Base-by-base conservation (phyloP, 1,284 basidiomycete species). In the Porodaedalea pini region DNA sequence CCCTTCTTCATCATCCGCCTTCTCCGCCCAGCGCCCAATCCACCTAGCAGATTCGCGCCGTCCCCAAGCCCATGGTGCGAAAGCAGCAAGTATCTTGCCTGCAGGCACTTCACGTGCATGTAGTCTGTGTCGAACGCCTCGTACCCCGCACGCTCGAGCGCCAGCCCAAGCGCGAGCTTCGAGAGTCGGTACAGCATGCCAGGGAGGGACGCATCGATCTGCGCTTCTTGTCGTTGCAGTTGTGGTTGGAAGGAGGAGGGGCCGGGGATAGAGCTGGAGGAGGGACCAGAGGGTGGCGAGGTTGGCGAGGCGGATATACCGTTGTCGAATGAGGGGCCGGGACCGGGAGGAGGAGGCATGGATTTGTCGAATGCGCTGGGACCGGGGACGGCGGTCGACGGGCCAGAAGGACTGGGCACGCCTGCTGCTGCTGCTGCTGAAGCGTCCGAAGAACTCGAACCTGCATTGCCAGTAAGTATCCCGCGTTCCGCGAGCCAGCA, bases 41-140 rank as follows among this genome's bases (percentile, higher is more conserved):
- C 64, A 40, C 69, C 67, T 5, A 72, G 57, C 1, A 73, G 53
- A 6, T 63, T 63, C 57, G 77, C 75, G 41, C 69, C 69, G 21
- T 78, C 71, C 57, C 75, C 73, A 57, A 73, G 71, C 62, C 70
- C 74, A 40, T 78, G 76, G 59, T 79, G 51, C 6, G 57, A 76
- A 62, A 79, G 77, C 54, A 83, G 68, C 61, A 80, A 68, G 62
- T 75, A 85, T 55, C 80, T 67, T 53, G 82, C 73, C 61, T 83
- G 80, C 56, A 85, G 68, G 47, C 83, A 69, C 70, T 75, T 76
- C 27, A 82, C 71, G 51, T 76, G 67, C 8, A 85, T 68, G 56
- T 74, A 76, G 67, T 85, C 80, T 39, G 80, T 64, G 60, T 82
- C 80, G 57, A 79, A 78, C 53, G 70, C 43, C 23, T 49, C 51